Evolutionary conservation across 306 rosid species (phyloP).

Genomic region (Gynostemma pentaphyllum): DNA sequence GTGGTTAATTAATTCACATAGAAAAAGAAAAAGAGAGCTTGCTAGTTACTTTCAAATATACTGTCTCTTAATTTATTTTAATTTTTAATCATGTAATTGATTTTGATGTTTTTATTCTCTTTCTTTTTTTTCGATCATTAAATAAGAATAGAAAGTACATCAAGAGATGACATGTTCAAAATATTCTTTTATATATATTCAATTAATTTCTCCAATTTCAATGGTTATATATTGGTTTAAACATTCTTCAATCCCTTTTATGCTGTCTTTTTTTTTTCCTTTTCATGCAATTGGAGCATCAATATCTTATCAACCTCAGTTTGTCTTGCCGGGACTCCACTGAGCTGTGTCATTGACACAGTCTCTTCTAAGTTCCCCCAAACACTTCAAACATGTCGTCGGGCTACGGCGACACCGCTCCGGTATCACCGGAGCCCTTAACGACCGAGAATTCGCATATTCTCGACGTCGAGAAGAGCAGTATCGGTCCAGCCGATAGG

Average conservation of each 20-base stretch:
- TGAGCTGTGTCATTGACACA: slow-evolving; percentile 9
- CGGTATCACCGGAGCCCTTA: neutral
- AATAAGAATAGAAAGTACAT: too few relatives aligned
- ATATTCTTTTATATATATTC: too few relatives aligned
- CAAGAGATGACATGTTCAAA: too few relatives aligned
- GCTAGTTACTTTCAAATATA: too few relatives aligned
- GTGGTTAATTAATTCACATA: too few relatives aligned
- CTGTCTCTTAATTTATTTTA: too few relatives aligned
- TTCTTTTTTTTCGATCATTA: too few relatives aligned
- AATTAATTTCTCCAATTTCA: neutral
- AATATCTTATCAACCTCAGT: neutral
- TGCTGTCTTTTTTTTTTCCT: neutral
- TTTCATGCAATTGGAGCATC: neutral
- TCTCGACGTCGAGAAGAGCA: slow-evolving; percentile 20
- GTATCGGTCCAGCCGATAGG: slow-evolving; percentile 10
- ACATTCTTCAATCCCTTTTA: neutral
- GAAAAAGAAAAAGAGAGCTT: too few relatives aligned
- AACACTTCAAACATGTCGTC: slow-evolving; percentile 31
- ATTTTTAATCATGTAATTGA: too few relatives aligned
- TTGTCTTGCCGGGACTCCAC: neutral
- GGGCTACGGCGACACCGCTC: neutral
- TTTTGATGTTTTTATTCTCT: too few relatives aligned
- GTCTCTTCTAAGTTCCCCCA: slow-evolving; percentile 23
- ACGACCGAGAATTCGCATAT: neutral
- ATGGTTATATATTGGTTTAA: neutral